Evolutionary conservation across 2,329 filamentous ascomycete species (phyloP).

Genomic region (Coleophoma crateriformis): DNA sequence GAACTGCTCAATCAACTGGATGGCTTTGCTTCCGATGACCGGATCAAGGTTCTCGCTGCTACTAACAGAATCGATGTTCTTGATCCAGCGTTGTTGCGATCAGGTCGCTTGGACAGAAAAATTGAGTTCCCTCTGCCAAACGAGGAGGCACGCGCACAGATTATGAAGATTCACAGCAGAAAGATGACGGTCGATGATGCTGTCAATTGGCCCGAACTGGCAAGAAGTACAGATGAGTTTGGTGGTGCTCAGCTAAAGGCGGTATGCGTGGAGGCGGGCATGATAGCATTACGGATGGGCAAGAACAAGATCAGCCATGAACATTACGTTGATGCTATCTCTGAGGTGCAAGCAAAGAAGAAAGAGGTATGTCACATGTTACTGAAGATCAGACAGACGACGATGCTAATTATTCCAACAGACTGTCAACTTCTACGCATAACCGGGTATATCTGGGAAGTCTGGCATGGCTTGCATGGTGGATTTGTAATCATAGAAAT

Average conservation of each 20-base stretch:
- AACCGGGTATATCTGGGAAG: conserved; percentile 10
- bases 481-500: conserved; percentile 25
- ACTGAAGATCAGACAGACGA: too few relatives aligned
- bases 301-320: conserved; percentile 97
- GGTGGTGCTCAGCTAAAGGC: conserved; percentile 97
- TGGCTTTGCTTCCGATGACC: conserved; percentile 93
- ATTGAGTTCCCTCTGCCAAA: conserved; percentile 98
- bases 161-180: conserved; percentile 92
- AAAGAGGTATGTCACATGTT: conserved; percentile 57
- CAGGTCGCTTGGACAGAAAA: conserved; percentile 89
- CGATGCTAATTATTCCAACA: conserved; percentile 5
- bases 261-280: conserved; percentile 96
- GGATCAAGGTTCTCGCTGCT: conserved; percentile 92
- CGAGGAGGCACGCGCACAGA: conserved; percentile 94
- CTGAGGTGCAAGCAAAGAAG: conserved; percentile 94
- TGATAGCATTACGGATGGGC: conserved; percentile 93
- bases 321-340: conserved; percentile 97
- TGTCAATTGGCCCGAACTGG: conserved; percentile 95
- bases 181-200: conserved; percentile 96
- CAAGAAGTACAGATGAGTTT: conserved; percentile 96
- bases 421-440: conserved; percentile 24
- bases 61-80: conserved; percentile 94
- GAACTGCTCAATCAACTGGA: conserved; percentile 98
- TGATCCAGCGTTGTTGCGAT: conserved; percentile 85
- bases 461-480: conserved; percentile 20